phyloP scores from a whole-genome alignment of 1,284 basidiomycete species.

The Pisolithus thermaeus region DNA sequence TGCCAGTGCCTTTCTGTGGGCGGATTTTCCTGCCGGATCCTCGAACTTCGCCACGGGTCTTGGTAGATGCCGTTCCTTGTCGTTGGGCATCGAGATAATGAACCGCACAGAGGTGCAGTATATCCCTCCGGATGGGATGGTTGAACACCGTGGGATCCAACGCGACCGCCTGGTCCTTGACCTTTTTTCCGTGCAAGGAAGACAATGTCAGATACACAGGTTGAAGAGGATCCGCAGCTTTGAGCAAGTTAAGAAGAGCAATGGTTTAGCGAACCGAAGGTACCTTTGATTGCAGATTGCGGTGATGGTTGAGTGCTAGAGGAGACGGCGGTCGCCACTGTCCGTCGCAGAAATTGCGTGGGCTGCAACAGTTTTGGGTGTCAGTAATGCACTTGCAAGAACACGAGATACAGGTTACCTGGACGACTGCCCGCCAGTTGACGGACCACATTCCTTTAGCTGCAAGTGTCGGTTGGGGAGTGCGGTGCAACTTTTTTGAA shows the following conservation, averaged over 20 bases:
- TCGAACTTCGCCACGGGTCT: slow-evolving; percentile 85
- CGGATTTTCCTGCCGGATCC: slow-evolving; percentile 87
- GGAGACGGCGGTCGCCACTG: not conserved
- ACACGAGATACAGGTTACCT: not conserved
- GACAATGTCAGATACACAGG: slow-evolving; percentile 59
- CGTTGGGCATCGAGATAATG: slow-evolving; percentile 87
- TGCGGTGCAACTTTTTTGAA: no score
- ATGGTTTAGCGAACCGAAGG: not conserved
- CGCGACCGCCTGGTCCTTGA: slow-evolving; percentile 53
- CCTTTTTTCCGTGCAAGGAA: slow-evolving; percentile 45
- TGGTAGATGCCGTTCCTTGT: slow-evolving; percentile 87
- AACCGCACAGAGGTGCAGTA: slow-evolving; percentile 89
- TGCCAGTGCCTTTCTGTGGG: slow-evolving; percentile 89
- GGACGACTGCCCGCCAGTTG: not conserved
- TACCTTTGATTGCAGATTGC: not conserved
- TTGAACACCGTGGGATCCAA: slow-evolving; percentile 83
- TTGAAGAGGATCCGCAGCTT: slow-evolving; percentile 37
- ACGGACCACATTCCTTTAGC: no score
- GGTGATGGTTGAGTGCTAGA: slow-evolving; percentile 2
- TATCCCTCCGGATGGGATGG: slow-evolving; percentile 83
- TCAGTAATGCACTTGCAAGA: not conserved
- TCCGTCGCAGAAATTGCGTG: not conserved
- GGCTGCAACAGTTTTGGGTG: not conserved
- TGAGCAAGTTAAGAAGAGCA: not conserved
- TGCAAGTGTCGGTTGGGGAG: no score